Base-by-base conservation (phyloP, 2,329 filamentous ascomycete species). In the Knoxdaviesia proteae region DNA sequence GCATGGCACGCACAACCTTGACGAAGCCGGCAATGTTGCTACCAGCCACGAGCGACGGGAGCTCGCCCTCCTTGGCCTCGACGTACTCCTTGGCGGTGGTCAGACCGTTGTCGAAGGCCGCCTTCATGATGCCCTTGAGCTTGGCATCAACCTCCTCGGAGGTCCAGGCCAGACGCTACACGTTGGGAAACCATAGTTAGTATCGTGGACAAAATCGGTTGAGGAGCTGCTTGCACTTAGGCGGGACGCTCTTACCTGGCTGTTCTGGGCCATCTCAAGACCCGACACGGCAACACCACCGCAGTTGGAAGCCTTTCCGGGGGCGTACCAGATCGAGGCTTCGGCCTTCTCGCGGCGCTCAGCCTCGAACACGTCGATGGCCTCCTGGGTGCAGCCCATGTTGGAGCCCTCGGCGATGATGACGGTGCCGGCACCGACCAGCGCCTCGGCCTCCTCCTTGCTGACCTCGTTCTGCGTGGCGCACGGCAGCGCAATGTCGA, bases 181-280 rank as follows among this genome's bases (percentile, higher is more conserved):
- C 3, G 20, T 20, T 20, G 20, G 20, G 20, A 20, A 20, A 20
- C 2, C n/a, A 35, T 7, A 4, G 29, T 36, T 37, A 40, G 45
- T 9, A 10, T 36, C 6, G 9, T 10, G 11, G 20, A 20, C 20
- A 20, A 20, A 20, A 20, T 20, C 20, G 20, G 20, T 20, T 20
- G 20, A 20, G 20, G 20, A 20, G 20, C 20, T 2, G 20, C 20
- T 20, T 20, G 20, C 20, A 20, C 20, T 20, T 20, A 2, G 20
- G 20, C 20, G 20, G 20, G 20, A 20, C 2, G 8, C 7, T 41
- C 50, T 47, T 48, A 56, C 54, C 20, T 20, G 20, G 50, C 80
- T 88, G 75, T 98, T 96, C 75, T 98, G 90, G 6, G 88, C 87
- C 90, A 98, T 98, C 73, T 98, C 90, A 38, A 98, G 76, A 53